These are phyloP conservation scores for Erythrobasidium hasegawianum DNA, from an alignment of 1,284 basidiomycete genomes.

Conservation along the genomic window DNA sequence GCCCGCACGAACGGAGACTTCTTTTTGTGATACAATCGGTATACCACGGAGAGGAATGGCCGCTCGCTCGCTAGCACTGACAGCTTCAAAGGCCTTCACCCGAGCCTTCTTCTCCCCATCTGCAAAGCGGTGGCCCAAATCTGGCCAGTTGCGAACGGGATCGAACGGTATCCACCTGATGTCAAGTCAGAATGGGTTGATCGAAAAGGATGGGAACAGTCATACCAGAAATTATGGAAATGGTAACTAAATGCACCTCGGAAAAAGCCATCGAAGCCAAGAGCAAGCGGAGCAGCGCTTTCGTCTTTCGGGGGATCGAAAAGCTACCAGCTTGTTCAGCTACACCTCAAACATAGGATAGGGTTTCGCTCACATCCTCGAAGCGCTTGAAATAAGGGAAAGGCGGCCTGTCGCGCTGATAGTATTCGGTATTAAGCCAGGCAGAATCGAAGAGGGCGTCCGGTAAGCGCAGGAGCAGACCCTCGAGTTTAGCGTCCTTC, in stretches of 20 bases:
- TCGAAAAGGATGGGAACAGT: background rate
- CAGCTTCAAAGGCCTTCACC: slow-evolving; percentile 46
- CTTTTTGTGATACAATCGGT: background rate
- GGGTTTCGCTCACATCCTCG: slow-evolving; percentile 54
- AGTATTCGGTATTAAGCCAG: slow-evolving; percentile 63
- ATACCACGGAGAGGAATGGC: background rate
- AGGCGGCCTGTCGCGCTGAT: slow-evolving; percentile 73
- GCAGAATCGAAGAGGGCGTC: slow-evolving; percentile 83
- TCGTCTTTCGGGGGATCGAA: slow-evolving; percentile 69
- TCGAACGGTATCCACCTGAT: slow-evolving; percentile 91
- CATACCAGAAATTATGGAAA: slow-evolving; percentile 65
- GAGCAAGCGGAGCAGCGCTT: slow-evolving; percentile 66
- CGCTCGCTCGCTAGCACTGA: slow-evolving; percentile 2
- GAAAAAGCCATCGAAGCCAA: slow-evolving; percentile 82
- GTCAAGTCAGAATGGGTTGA: background rate
- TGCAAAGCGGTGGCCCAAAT: slow-evolving; percentile 73
- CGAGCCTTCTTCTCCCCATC: slow-evolving; percentile 63
- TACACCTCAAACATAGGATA: slow-evolving; percentile 30
- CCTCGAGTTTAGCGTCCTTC: slow-evolving; percentile 70
- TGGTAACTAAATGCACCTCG: slow-evolving; percentile 78
- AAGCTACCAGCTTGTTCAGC: slow-evolving; percentile 55
- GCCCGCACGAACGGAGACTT: background rate
- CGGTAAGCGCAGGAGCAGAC: slow-evolving; percentile 67
- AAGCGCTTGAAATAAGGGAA: slow-evolving; percentile 70
- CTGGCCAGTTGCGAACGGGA: slow-evolving; percentile 79